phyloP scores from a whole-genome alignment of 768 basidiomycete genomes.

The Suillus fuscotomentosus region DNA sequence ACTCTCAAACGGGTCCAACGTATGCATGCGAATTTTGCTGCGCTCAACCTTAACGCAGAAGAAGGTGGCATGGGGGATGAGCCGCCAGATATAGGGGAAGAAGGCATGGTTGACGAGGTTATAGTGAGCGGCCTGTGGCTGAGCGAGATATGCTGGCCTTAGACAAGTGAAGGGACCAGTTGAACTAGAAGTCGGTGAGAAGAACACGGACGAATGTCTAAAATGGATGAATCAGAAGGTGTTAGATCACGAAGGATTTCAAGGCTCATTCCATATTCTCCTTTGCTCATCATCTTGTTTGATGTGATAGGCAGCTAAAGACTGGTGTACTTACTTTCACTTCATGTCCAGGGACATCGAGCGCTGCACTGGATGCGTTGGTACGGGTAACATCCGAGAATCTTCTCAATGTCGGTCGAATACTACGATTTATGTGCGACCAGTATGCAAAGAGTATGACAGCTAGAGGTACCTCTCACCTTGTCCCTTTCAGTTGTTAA shows the following conservation, averaged over 20 bases:
- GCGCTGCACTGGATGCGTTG: conserved; percentile 73
- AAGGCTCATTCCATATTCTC: conserved; percentile 54
- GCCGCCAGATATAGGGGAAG: conserved; percentile 32
- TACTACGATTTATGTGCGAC: conserved; percentile 78
- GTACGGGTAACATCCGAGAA: conserved; percentile 78
- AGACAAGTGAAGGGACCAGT: conserved; percentile 9
- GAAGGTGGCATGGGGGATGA: conserved; percentile 37
- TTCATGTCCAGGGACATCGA: conserved; percentile 57
- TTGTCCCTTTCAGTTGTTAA: neutral
- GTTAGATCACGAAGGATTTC: conserved; percentile 89
- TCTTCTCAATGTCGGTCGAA: conserved; percentile 81
- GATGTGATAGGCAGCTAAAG: neutral
- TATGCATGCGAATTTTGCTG: conserved; percentile 70
- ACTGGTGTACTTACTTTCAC: neutral
- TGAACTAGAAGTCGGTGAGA: conserved; percentile 57
- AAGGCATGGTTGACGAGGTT: conserved; percentile 23
- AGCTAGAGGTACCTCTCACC: conserved; percentile 62
- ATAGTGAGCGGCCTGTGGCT: conserved; percentile 69
- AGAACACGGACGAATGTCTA: conserved; percentile 61
- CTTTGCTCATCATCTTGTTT: neutral
- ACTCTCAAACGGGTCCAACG: conserved; percentile 71
- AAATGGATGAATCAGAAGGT: conserved; percentile 75
- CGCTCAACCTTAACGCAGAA: conserved; percentile 41
- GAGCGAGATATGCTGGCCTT: conserved; percentile 10
- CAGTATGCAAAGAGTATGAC: conserved; percentile 80